Evolutionary conservation across 192 early-diverging fungal genomes (phyloP).

Genomic region (Haplosporangium gracile): DNA sequence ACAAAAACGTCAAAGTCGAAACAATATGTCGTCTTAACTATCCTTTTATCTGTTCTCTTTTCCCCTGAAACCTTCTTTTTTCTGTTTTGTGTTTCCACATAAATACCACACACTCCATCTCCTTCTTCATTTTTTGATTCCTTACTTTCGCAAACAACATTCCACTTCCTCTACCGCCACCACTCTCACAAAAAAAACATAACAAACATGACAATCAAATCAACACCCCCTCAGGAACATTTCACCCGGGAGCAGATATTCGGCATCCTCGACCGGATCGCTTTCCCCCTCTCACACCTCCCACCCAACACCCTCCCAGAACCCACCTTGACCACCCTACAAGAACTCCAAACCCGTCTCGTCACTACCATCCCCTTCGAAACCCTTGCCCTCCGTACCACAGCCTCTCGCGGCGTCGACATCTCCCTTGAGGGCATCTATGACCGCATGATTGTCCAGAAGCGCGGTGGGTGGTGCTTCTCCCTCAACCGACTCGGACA

Average conservation of each 20-base stretch:
- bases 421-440: conserved; percentile 32
- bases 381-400: conserved; percentile 22
- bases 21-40: too few species aligned
- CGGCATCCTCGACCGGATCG: conserved; percentile 19
- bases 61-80: background rate
- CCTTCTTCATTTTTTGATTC: background rate
- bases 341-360: conserved; percentile 22
- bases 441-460: conserved; percentile 25
- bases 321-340: conserved; percentile 27
- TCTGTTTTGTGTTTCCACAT: background rate
- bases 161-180: background rate
- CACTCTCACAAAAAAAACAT: background rate
- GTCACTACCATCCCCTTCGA: conserved; percentile 39
- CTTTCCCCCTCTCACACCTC: conserved; percentile 15
- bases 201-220: background rate
- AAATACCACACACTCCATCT: background rate
- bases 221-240: conserved; percentile 2
- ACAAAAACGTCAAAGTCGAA: too few species aligned
- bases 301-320: conserved; percentile 18
- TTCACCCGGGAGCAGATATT: conserved; percentile 25
- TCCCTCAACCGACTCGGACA: conserved; percentile 27
- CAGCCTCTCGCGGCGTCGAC: conserved; percentile 14
- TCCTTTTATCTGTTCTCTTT: too few species aligned
- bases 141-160: background rate
- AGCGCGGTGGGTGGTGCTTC: conserved; percentile 45